Base-by-base conservation (phyloP, 306 rosid species). In the Vigna hirtella region DNA sequence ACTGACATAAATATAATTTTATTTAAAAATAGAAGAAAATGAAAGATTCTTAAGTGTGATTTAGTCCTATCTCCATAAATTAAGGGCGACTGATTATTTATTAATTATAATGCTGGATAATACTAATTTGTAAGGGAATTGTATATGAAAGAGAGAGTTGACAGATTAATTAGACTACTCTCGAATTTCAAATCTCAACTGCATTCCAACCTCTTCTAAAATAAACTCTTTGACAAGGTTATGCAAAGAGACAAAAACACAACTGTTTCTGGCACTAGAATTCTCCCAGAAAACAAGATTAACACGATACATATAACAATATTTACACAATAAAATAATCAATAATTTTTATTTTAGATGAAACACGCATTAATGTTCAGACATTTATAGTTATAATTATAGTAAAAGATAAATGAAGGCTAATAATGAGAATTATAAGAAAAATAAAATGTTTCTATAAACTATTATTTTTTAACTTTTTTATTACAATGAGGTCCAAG, bases 211-310 rank as follows among this genome's bases (percentile, higher is more conserved):
- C 45, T 62, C 16, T 61, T 30, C 2, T 40, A 40, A 40, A 40
- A 16, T 14, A 62, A 15, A 9, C 13, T 62, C 34, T 70, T 77
- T 71, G 77, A 63, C 74, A 55, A 43, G 45, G 7, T 2, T 2
- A 6, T 34, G 40, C 65, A 51, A 17, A 75, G 40, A 14, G 77
- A 68, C 76, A 68, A 75, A 62, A 34, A 11, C 1, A 45, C 14
- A 22, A 28, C 40, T 71, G 53, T 40, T 58, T 7, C 43, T 30
- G 0, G 8, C 7, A 36, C 52, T 71, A 58, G 82, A 70, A 76
- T 76, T 74, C 73, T 81, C n/a, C 38, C 12, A 18, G 24, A 52
- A 61, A 28, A n/a, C 38, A 63, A 13, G 5, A 30, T 58, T 53
- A 36, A 74, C 45, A 57, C 42, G 6, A 6, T 1, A 7, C n/a